phyloP scores from a whole-genome alignment of 2,329 filamentous ascomycete genomes.

The Pseudopyrenochaeta lycopersici region DNA sequence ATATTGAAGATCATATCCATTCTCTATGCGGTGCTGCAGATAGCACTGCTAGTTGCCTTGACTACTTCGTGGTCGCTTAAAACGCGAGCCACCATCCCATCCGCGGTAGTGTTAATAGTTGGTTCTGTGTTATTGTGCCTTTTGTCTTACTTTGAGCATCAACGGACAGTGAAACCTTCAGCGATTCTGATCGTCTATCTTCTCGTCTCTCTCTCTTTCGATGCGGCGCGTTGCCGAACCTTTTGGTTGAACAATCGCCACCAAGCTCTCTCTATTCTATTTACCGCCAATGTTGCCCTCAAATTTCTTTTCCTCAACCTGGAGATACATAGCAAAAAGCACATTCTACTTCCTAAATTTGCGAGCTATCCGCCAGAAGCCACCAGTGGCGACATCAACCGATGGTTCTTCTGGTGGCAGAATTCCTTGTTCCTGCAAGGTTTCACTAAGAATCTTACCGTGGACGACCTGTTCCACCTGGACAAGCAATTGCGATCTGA shows the following conservation, averaged over 20 bases:
- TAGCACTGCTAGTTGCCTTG: too few species aligned
- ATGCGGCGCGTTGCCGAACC: conserved; percentile 56
- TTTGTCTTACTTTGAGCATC: too few species aligned
- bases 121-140: too few species aligned
- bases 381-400: conserved; percentile 60
- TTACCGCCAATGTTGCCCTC: conserved; percentile 52
- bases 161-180: too few species aligned
- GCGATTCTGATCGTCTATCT: too few species aligned
- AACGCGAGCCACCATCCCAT: too few species aligned
- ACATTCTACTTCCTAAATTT: conserved; percentile 51
- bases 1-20: too few species aligned
- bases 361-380: conserved; percentile 58
- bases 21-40: too few species aligned
- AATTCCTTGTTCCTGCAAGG: conserved; percentile 61
- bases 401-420: conserved; percentile 63
- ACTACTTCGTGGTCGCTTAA: too few species aligned
- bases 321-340: conserved; percentile 57
- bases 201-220: conserved; percentile 52
- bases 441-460: conserved; percentile 53
- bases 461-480: conserved; percentile 56
- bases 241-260: conserved; percentile 44
- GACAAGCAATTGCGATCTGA: conserved; percentile 57
- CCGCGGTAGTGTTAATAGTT: too few species aligned
- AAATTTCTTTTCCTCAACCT: conserved; percentile 56
- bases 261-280: conserved; percentile 52